Conservation (phyloP, 345 rosid species). For the Garcia nutans region DNA sequence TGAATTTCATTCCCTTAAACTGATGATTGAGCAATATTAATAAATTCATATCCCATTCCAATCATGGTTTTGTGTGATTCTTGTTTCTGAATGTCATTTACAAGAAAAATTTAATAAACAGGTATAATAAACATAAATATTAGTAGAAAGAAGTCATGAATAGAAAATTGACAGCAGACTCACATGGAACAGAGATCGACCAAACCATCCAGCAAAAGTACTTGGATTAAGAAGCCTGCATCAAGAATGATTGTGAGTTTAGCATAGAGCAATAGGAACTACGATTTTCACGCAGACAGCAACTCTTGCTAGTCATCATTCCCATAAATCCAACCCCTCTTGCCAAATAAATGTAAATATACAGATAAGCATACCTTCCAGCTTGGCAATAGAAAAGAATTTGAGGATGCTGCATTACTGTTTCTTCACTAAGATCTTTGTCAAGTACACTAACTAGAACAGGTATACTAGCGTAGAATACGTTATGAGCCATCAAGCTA, state of each 20-base stretch:
- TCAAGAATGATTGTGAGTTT: conserved; percentile 20
- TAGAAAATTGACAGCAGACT: conserved; percentile 40
- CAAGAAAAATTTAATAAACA: background rate
- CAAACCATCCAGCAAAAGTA: conserved; percentile 99
- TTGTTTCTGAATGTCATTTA: background rate
- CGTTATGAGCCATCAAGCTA: conserved; percentile 98
- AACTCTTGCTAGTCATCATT: conserved; percentile 11
- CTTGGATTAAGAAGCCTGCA: conserved; percentile 96
- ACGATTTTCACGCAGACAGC: background rate
- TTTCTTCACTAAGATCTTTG: conserved; percentile 91
- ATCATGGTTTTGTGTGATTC: background rate
- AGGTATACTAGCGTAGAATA: conserved; percentile 95
- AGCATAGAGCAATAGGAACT: background rate
- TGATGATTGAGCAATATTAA: background rate
- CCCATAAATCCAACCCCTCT: background rate
- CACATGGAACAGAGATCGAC: conserved; percentile 92
- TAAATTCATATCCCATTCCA: background rate
- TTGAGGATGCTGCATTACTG: conserved; percentile 98
- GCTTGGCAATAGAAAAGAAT: conserved; percentile 98
- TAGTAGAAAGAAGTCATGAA: background rate
- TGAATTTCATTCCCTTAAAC: conserved; percentile 1
- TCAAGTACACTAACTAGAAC: conserved; percentile 89
- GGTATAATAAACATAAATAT: background rate
- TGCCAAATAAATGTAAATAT: too few species aligned
- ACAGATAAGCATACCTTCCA: conserved; percentile 62